phyloP scores from a whole-genome alignment of 495 filamentous ascomycete genomes.

The Penicillium ucsense region DNA sequence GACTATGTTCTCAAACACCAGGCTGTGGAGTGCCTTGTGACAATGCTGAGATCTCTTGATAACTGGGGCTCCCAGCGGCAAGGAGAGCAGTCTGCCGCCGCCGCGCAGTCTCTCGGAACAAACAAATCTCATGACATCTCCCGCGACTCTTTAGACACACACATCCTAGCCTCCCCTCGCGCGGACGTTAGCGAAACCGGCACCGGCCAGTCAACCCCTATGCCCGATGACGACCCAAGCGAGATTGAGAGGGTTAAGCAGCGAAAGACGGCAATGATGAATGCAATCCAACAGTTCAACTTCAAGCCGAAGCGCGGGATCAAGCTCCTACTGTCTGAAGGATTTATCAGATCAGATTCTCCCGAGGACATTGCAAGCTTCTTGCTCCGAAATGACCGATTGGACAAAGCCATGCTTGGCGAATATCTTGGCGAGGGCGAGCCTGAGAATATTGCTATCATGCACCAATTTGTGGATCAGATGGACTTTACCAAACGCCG shows the following conservation, averaged over 20 bases:
- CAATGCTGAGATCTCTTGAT: constrained; percentile 78
- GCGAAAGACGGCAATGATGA: constrained; percentile 81
- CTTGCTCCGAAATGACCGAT: constrained; percentile 57
- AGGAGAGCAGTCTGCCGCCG: constrained; percentile 41
- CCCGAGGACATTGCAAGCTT: constrained; percentile 83
- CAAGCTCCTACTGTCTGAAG: constrained; percentile 69
- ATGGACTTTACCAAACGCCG: constrained; percentile 94
- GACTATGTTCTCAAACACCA: constrained; percentile 85
- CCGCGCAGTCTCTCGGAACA: constrained; percentile 29
- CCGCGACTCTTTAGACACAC: constrained; percentile 73
- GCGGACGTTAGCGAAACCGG: constrained; percentile 47
- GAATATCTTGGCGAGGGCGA: constrained; percentile 95
- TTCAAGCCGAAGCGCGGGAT: constrained; percentile 95
- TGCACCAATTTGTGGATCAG: constrained; percentile 93
- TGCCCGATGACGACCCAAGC: constrained; percentile 78
- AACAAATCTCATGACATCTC: constrained; percentile 65
- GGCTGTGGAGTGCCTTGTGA: constrained; percentile 78
- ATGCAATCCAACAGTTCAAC: constrained; percentile 88
- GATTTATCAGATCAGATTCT: constrained; percentile 69
- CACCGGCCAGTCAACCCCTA: constrained; percentile 59
- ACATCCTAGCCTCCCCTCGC: constrained; percentile 41
- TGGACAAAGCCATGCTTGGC: constrained; percentile 87
- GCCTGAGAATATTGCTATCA: constrained; percentile 82
- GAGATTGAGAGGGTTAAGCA: constrained; percentile 91
- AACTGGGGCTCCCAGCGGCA: constrained; percentile 82